Conservation (phyloP, 768 basidiomycete species). For the Amanita jacksonii region DNA sequence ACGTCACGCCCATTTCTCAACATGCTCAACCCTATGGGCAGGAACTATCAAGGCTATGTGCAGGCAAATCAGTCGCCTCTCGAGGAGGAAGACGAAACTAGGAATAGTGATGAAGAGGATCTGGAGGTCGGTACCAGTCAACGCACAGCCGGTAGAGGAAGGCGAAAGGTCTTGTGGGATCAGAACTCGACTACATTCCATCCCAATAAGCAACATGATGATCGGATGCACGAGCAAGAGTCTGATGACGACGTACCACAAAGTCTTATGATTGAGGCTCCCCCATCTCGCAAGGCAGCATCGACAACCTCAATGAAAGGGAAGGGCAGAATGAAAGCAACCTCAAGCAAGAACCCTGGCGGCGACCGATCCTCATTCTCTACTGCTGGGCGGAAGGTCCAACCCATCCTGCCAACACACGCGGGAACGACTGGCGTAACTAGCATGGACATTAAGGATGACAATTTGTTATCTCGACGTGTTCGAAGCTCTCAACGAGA, state of each 20-base stretch:
- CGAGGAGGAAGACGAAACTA: constrained; percentile 64
- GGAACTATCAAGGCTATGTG: constrained; percentile 64
- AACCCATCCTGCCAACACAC: constrained; percentile 28
- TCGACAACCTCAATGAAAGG: constrained; percentile 3
- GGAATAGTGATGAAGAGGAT: constrained; percentile 32
- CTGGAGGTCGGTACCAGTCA: constrained; percentile 60
- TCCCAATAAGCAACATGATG: constrained; percentile 66
- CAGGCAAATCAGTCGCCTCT: constrained; percentile 59
- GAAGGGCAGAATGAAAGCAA: constrained; percentile 17
- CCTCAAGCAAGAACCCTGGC: constrained; percentile 13
- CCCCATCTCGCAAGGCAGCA: constrained; percentile 29
- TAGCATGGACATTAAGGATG: constrained; percentile 36
- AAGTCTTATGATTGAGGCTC: constrained; percentile 77
- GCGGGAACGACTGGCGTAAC: constrained; percentile 29
- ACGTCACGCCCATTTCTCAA: constrained; percentile 71
- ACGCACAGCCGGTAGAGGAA: constrained; percentile 28
- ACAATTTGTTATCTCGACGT: constrained; percentile 15
- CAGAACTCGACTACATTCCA: constrained; percentile 50
- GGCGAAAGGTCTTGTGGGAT: constrained; percentile 45
- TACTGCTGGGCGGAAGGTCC: constrained; percentile 29
- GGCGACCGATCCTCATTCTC: constrained; percentile 48
- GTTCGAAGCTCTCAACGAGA: constrained; percentile 18
- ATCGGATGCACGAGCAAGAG: constrained; percentile 49
- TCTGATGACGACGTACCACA: constrained; percentile 83
- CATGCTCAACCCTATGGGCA: constrained; percentile 74